Base-by-base conservation (phyloP, 345 rosid species). In the Salix exigua region DNA sequence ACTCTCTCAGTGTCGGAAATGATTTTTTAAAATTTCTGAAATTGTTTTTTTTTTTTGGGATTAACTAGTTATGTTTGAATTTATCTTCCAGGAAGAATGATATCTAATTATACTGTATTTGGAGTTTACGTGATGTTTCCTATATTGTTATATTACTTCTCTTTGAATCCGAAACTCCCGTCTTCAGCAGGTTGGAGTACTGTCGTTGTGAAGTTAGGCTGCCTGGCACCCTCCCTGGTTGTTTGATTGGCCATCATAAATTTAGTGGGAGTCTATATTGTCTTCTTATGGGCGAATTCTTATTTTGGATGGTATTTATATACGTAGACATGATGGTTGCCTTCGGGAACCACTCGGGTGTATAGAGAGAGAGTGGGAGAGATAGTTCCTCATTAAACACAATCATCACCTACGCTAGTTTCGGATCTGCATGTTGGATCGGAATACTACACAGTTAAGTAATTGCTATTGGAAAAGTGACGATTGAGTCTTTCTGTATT, bases 331-430 rank as follows among this genome's bases (percentile, higher is more conserved):
- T 18, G 28, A 63, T 79, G 1, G 33, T 37, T 63, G 72, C 77
- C 78, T 70, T 42, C 72, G 42, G 35, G 72, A 28, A 65, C 44
- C 14, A 42, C 12, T 60, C 74, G 75, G 35, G 48, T 78, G 48
- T 78, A 83, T 79, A 79, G 80, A 75, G 68, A 69, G 67, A 75
- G 3, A n/a, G n/a, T n/a, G n/a, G n/a, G n/a, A n/a, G n/a, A n/a
- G n/a, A n/a, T n/a, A 28, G 33, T 30, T 31, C 33, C 33, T 31
- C 33, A 4, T 31, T 4, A 31, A 31, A 31, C 33, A 31, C 33
- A 31, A 31, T 31, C 4, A 31, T 31, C 33, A 31, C 33, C 33
- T 31, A 31, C 33, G 33, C 33, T 31, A 31, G 33, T 31, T 31
- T 31, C 33, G 33, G 33, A 31, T 31, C 33, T 31, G 33, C 33